Evolutionary conservation across 306 rosid genomes (phyloP).

Genomic region (Luffa aegyptiaca): DNA sequence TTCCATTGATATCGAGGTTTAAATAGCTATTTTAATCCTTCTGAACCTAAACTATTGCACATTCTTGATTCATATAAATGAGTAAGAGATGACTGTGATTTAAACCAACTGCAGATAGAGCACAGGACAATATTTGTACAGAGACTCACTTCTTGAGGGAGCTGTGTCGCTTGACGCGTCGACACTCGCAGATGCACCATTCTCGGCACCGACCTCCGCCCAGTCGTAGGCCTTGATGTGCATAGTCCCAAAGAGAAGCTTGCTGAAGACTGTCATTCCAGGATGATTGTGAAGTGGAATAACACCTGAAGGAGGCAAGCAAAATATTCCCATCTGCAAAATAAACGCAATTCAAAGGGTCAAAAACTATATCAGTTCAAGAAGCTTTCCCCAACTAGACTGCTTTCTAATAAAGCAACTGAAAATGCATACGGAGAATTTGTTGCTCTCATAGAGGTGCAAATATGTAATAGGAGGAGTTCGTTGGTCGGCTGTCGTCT

Average conservation of each 20-base stretch:
- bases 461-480: slow-evolving; percentile 56
- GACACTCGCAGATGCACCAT: slow-evolving; percentile 18
- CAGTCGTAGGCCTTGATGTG: slow-evolving; percentile 94
- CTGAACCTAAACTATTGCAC: neutral
- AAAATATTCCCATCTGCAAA: slow-evolving; percentile 82
- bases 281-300: slow-evolving; percentile 97
- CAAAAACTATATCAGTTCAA: neutral
- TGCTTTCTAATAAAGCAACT: neutral
- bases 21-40: neutral
- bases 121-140: neutral
- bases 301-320: slow-evolving; percentile 92
- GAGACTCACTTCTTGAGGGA: slow-evolving; percentile 40
- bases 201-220: slow-evolving; percentile 38
- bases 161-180: slow-evolving; percentile 24
- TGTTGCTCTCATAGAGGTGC: slow-evolving; percentile 57
- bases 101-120: neutral
- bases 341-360: neutral
- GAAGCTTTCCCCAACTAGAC: neutral
- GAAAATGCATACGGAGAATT: slow-evolving; percentile 52
- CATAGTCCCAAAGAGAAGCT: slow-evolving; percentile 85
- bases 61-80: neutral
- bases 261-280: slow-evolving; percentile 94
- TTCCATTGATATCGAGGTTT: neutral
- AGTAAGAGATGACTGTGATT: neutral
- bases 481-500: slow-evolving; percentile 11